Percentiles rank a stretch among this genome's conserved stretches.
Evolutionary conservation across 225 moss, liverwort and hornwort genomes (phyloP).

Genomic region (Straminergon stramineum): DNA sequence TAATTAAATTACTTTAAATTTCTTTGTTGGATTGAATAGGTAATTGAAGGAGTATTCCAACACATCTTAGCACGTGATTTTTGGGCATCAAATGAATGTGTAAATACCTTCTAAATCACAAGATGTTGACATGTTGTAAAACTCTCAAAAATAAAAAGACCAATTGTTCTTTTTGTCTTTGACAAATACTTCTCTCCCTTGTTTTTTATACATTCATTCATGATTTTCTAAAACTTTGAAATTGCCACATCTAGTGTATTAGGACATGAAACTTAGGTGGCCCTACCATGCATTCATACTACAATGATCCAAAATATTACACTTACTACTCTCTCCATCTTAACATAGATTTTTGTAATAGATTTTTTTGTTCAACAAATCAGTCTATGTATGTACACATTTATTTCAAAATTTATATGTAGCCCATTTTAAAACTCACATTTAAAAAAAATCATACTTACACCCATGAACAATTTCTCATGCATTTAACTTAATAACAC

Average conservation of each 20-base stretch:
- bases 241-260: neutral
- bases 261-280: too few relatives aligned
- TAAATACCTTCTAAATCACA: neutral
- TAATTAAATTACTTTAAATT: too few relatives aligned
- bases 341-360: neutral
- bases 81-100: neutral
- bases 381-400: fast-evolving
- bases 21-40: too few relatives aligned
- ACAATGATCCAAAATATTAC: neutral
- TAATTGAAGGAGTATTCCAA: neutral
- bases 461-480: neutral
- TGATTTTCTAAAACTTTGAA: neutral
- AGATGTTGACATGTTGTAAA: neutral
- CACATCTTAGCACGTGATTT: neutral
- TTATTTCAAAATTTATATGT: neutral
- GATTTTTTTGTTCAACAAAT: neutral
- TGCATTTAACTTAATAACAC: neutral
- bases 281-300: neutral
- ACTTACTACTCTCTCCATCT: neutral
- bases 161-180: neutral
- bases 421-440: neutral
- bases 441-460: neutral
- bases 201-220: neutral
- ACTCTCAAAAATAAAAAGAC: neutral
- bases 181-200: fast-evolving